phyloP scores from a whole-genome alignment of 345 rosid species.

The Boechera stricta region DNA sequence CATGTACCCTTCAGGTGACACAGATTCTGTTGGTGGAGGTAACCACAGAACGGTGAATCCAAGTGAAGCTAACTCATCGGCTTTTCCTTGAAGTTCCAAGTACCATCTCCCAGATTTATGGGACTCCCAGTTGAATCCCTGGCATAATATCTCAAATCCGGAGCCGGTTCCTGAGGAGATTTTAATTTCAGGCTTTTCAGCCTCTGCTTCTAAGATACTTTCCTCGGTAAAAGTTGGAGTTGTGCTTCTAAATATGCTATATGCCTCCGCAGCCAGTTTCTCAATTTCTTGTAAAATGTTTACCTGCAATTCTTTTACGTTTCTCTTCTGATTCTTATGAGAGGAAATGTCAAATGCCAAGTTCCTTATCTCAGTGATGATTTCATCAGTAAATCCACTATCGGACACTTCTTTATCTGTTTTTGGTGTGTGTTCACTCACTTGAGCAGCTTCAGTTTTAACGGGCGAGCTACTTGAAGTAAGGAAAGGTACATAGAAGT shows the following conservation, averaged over 20 bases:
- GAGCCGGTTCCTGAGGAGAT: constrained; percentile 80
- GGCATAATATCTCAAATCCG: constrained; percentile 89
- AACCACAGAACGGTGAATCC: constrained; percentile 93
- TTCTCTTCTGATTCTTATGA: constrained; percentile 56
- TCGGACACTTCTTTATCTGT: constrained; percentile 52
- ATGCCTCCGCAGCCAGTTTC: constrained; percentile 98
- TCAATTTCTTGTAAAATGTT: constrained; percentile 93
- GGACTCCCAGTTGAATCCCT: constrained; percentile 98
- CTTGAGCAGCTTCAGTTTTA: constrained; percentile 46
- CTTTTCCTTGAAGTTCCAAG: constrained; percentile 72
- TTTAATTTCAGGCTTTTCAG: constrained; percentile 50
- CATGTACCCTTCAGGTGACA: constrained; percentile 99
- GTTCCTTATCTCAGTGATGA: constrained; percentile 80
- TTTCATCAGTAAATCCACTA: constrained; percentile 58
- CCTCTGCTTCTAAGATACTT: constrained; percentile 52
- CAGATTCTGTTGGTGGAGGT: constrained; percentile 98
- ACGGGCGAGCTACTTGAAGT: constrained; percentile 51
- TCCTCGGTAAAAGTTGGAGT: constrained; percentile 65
- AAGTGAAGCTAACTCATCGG: constrained; percentile 70
- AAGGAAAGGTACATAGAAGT: constrained; percentile 76
- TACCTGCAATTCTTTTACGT: constrained; percentile 78
- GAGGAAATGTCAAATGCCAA: constrained; percentile 72
- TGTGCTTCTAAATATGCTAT: constrained; percentile 86
- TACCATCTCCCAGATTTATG: constrained; percentile 92
- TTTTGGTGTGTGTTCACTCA: constrained; percentile 47